Evolutionary conservation across 2,329 filamentous ascomycete species (phyloP).

Genomic region (Didymella exigua): DNA sequence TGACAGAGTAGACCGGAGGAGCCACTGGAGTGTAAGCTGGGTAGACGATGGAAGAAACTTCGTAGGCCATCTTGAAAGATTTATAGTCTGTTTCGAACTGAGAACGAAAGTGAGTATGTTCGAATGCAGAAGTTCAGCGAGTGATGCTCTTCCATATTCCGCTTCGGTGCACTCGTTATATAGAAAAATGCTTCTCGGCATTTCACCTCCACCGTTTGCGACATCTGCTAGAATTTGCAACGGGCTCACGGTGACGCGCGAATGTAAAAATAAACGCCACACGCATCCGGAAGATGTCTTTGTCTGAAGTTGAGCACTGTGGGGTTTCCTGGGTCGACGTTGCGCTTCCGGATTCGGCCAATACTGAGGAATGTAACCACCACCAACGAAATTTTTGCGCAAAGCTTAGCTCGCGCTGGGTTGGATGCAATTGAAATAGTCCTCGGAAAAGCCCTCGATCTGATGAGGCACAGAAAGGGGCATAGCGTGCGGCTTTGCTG

Average conservation of each 20-base stretch:
- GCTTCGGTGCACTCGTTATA: conserved; percentile 6
- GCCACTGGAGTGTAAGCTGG: conserved; percentile 13
- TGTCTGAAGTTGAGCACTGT: conserved; percentile 12
- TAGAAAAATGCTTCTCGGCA: conserved; percentile 10
- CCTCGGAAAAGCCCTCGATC: neutral
- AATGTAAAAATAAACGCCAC: conserved; percentile 10
- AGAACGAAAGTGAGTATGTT: conserved; percentile 13
- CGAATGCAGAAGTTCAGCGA: conserved; percentile 12
- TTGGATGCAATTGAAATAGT: conserved; percentile 11
- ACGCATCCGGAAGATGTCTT: conserved; percentile 16
- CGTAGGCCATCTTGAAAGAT: conserved; percentile 16
- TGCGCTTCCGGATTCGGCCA: conserved; percentile 16
- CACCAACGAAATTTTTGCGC: conserved; percentile 11
- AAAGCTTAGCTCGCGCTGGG: neutral
- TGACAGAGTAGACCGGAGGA: neutral
- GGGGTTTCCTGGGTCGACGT: conserved; percentile 8
- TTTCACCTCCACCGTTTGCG: conserved; percentile 12
- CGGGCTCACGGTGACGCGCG: neutral
- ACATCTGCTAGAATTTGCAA: conserved; percentile 8
- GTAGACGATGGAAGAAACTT: conserved; percentile 12
- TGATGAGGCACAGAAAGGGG: conserved; percentile 3
- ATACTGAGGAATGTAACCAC: conserved; percentile 13
- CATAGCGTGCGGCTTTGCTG: conserved; percentile 1
- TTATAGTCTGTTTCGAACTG: conserved; percentile 9
- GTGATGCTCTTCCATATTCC: conserved; percentile 4